Percentiles rank a stretch among this genome's conserved stretches.
Conservation (phyloP, 306 rosid species). For the Castanea crenata region DNA sequence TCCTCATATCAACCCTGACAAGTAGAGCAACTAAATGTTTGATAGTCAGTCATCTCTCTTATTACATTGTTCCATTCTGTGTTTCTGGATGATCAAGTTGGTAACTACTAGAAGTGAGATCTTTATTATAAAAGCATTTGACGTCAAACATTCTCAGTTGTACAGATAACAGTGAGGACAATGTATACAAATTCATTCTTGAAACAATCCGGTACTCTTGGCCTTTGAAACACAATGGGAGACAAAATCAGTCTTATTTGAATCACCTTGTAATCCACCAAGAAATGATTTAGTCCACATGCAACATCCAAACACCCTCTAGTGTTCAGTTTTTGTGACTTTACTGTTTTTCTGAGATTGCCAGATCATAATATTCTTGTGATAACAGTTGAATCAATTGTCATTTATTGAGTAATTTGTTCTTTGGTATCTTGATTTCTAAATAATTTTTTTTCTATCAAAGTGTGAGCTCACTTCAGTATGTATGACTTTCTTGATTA, state of each 20-base stretch:
- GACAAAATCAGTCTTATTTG: not conserved
- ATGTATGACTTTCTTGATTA: not conserved
- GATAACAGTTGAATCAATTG: not conserved
- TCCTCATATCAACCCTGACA: conserved; percentile 50
- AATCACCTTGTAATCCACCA: not conserved
- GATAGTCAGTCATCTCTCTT: conserved; percentile 12
- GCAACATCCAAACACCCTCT: not conserved
- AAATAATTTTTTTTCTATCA: not conserved
- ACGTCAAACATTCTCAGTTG: not conserved
- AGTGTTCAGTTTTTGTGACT: not conserved
- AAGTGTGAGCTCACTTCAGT: not conserved
- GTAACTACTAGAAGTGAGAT: not conserved
- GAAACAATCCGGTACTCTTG: not conserved
- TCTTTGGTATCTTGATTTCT: not conserved
- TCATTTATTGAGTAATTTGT: not conserved
- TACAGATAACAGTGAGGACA: not conserved
- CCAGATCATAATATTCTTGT: not conserved
- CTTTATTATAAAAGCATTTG: not conserved
- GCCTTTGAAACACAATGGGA: not conserved
- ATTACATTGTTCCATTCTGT: conserved; percentile 5
- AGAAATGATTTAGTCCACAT: not conserved
- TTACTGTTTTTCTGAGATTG: not conserved
- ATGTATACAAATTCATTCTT: not conserved
- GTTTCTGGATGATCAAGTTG: not conserved
- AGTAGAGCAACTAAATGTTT: conserved; percentile 28